Percentiles rank a stretch among this genome's conserved stretches.
phyloP scores from a whole-genome alignment of 768 basidiomycete genomes.

The Psilocybe cyanescens region DNA sequence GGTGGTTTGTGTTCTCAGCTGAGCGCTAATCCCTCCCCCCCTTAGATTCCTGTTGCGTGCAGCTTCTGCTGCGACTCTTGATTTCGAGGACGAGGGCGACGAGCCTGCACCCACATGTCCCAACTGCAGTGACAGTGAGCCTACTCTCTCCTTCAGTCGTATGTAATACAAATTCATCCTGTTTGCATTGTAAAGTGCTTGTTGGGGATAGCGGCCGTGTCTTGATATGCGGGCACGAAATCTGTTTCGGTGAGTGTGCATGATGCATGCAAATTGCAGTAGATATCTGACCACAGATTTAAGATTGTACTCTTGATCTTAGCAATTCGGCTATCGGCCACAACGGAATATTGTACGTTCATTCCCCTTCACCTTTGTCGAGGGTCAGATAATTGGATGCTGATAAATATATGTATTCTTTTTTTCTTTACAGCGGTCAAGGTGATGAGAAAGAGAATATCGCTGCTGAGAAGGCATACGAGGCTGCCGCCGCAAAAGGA shows the following conservation, averaged over 20 bases:
- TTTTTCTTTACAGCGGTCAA: slow-evolving; percentile 43
- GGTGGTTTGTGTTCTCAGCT: too few relatives aligned
- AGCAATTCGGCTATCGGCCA: slow-evolving; percentile 55
- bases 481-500: slow-evolving; percentile 58
- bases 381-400: background rate
- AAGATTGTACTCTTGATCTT: slow-evolving; percentile 62
- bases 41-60: slow-evolving; percentile 48
- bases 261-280: background rate
- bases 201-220: slow-evolving; percentile 56
- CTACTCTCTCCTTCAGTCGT: background rate
- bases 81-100: slow-evolving; percentile 51
- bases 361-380: background rate
- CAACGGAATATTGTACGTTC: slow-evolving; percentile 61
- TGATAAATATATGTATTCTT: background rate
- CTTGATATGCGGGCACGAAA: slow-evolving; percentile 68
- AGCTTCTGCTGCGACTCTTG: slow-evolving; percentile 42
- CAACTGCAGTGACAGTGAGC: slow-evolving; percentile 67
- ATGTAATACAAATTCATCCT: background rate
- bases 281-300: background rate
- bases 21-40: too few relatives aligned
- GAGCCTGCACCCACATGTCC: slow-evolving; percentile 55
- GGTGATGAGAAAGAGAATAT: slow-evolving; percentile 60
- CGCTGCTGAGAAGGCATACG: slow-evolving; percentile 57
- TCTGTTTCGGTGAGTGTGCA: slow-evolving; percentile 54
- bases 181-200: slow-evolving; percentile 37